Conservation (phyloP, 352 stramenopile species). For the Phytophthora hybrid region DNA sequence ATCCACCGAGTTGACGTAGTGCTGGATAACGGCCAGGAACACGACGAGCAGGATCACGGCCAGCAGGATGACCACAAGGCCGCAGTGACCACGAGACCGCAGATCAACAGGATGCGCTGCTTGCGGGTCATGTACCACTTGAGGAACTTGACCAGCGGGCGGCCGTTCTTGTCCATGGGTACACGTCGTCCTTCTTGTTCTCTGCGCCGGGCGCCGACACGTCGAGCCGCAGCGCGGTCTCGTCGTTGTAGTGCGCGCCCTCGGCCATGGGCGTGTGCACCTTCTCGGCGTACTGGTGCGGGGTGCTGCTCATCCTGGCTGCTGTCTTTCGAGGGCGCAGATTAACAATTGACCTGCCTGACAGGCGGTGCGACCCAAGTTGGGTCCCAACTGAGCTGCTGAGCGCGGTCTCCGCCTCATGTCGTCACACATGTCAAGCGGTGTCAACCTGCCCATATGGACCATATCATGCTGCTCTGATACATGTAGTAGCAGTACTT, state of each 20-base stretch:
- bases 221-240: constrained; percentile 38
- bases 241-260: constrained; percentile 37
- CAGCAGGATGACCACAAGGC: constrained; percentile 50
- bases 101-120: constrained; percentile 57
- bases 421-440: no score
- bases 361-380: no score
- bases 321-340: constrained; percentile 8
- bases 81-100: constrained; percentile 45
- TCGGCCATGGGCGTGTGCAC: constrained; percentile 37
- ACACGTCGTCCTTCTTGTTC: constrained; percentile 43
- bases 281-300: constrained; percentile 27
- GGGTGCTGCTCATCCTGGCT: constrained; percentile 29
- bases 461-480: no score
- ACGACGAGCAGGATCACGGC: constrained; percentile 65
- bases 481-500: no score
- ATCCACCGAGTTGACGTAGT: constrained; percentile 62
- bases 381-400: background rate
- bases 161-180: constrained; percentile 32
- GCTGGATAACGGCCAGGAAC: constrained; percentile 71
- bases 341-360: constrained; percentile 31
- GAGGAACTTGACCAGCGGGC: constrained; percentile 53
- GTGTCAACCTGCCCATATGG: no score
- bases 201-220: constrained; percentile 37
- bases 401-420: constrained; percentile 15
- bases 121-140: constrained; percentile 63